Percentiles rank a stretch among this genome's conserved stretches.
Conservation (phyloP, 108 stramenopile species). For the Nitzschia sp. region DNA sequence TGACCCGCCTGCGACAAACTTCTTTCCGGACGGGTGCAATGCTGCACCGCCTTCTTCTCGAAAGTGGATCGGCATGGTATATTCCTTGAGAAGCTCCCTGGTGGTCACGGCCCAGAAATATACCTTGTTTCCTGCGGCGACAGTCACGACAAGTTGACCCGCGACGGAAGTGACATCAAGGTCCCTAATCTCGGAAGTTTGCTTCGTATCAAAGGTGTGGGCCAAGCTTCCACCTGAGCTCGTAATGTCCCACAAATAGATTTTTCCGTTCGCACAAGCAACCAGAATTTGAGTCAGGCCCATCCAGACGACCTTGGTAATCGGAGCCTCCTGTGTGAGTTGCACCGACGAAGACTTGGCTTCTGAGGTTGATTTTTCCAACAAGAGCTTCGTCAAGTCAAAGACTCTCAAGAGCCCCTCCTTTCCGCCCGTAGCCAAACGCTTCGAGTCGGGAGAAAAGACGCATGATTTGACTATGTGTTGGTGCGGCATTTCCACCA, state of each 20-base stretch:
- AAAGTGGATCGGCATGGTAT: conserved; percentile 94
- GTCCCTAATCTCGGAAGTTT: conserved; percentile 82
- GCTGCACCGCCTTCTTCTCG: conserved; percentile 93
- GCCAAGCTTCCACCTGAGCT: conserved; percentile 19
- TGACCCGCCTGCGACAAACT: conserved; percentile 90
- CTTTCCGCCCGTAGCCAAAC: conserved; percentile 92
- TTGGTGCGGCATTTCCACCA: conserved; percentile 83
- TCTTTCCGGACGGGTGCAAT: conserved; percentile 84
- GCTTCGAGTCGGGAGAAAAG: conserved; percentile 77
- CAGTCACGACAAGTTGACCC: conserved; percentile 64
- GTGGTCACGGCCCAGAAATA: conserved; percentile 65
- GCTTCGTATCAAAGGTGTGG: conserved; percentile 41
- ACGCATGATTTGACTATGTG: conserved; percentile 97
- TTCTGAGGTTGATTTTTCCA: conserved; percentile 13
- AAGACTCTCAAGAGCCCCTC: conserved; percentile 91
- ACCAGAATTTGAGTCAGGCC: conserved; percentile 49
- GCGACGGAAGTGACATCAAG: conserved; percentile 73
- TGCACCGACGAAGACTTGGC: conserved; percentile 3
- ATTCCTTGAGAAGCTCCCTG: conserved; percentile 27
- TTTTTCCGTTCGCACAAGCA: conserved; percentile 66
- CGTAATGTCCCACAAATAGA: conserved; percentile 67
- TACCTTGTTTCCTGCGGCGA: conserved; percentile 87
- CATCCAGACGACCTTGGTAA: conserved; percentile 75
- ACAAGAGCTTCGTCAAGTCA: conserved; percentile 46
- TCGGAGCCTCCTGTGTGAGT: conserved; percentile 39